These are phyloP conservation scores for Russula sp. DNA, from an alignment of 768 basidiomycete species.

Conservation along the genomic window DNA sequence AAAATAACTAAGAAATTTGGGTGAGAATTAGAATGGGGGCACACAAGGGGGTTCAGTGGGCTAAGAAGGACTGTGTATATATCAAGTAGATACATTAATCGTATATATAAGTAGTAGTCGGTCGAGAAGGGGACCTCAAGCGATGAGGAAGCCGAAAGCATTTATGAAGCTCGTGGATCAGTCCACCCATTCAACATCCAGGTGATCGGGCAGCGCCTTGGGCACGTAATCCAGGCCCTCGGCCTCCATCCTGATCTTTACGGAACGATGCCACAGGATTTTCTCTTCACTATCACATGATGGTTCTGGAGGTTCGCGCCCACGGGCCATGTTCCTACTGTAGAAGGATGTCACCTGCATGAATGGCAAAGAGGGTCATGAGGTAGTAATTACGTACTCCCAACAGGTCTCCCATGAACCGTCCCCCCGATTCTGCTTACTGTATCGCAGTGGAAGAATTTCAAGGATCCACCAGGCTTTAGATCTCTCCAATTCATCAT, in stretches of 20 bases:
- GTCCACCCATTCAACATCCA: slow-evolving; percentile 25
- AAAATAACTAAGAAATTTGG: too few relatives aligned
- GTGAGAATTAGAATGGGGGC: too few relatives aligned
- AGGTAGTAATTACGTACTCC: background rate
- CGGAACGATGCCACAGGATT: slow-evolving; percentile 4
- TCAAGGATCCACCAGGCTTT: slow-evolving; percentile 66
- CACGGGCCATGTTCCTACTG: slow-evolving; percentile 3
- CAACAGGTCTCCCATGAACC: background rate
- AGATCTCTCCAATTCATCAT: slow-evolving; percentile 50
- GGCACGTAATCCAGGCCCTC: slow-evolving; percentile 30
- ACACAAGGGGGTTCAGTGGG: too few relatives aligned
- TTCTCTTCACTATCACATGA: background rate
- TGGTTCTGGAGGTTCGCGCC: background rate
- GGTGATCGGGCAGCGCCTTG: slow-evolving; percentile 26
- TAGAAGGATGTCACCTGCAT: background rate
- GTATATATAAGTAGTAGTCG: too few relatives aligned
- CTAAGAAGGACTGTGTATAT: too few relatives aligned
- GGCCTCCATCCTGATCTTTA: slow-evolving; percentile 16
- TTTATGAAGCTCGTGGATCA: slow-evolving; percentile 1
- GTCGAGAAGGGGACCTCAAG: too few relatives aligned
- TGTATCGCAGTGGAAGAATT: slow-evolving; percentile 29
- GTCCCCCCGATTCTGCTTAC: background rate
- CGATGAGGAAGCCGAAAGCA: too few relatives aligned
- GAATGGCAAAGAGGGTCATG: background rate
- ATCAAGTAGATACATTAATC: too few relatives aligned